Evolutionary conservation across 345 rosid species (phyloP), one percentile per base, ranked within the genome.

Genomic region (Salix purpurea): DNA sequence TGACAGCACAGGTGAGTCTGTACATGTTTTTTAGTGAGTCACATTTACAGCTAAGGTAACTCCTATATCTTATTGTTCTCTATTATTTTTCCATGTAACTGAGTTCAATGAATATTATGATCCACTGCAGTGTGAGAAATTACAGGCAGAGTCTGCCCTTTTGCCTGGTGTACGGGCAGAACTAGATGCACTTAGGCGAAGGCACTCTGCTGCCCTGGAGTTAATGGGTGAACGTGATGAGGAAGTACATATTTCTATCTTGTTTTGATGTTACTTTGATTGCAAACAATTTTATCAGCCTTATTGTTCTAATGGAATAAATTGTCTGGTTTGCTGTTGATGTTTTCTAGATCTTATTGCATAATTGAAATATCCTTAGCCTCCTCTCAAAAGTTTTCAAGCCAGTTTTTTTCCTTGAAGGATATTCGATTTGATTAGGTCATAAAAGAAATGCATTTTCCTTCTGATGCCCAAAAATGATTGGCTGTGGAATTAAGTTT

Each of bases 161-260:
- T 80, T 96, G 74, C 97, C 98, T 66, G 91, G 97, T 34, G 76
- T 94, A 77, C 88, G 85, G 68, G 99, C 96, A 70, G 99, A 96
- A 87, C 88, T 94, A 46, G 98, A 96, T 78, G 97, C 96, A 67
- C 84, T 96, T 61, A 91, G 99, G 84, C 86, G 89, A 83, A 89
- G 98, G 81, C 99, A 96, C 84, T 79, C 98, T 24, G 97, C 98
- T 77, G 98, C 99, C 0, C 81, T 96, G 85, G 99, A 96, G 88
- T 90, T 92, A 79, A 96, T 94, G 98, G 99, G 99, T 67, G 99
- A 96, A 82, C 97, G 97, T 70, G 99, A 96, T 54, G 99, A 96
- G 86, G 99, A 94, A 96, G 99, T 96, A 90, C 52, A 69, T 34
- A 62, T 56, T 16, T 52, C 69, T 32, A 46, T 65, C 12, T 40